Evolutionary conservation across 2,329 filamentous ascomycete genomes (phyloP), one percentile per base, ranked within the genome.

Genomic region (Botrytis byssoidea): DNA sequence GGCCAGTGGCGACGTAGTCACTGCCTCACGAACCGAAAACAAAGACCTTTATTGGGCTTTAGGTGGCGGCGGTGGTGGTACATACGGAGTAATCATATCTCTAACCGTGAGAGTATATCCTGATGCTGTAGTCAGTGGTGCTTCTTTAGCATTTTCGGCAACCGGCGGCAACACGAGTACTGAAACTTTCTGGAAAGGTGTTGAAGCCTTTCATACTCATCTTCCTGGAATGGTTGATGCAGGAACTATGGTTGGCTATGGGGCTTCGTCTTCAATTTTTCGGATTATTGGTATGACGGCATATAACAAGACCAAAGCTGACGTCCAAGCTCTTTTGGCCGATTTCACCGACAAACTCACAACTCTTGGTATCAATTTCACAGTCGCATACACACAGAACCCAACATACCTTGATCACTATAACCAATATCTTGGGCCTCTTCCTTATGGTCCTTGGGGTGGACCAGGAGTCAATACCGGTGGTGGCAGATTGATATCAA

Each of bases 41-140:
- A 73, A 82, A 0, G 89, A 91, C 70, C 82, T 92, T 1, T 91
- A 88, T 82, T 92, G 89, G 89, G 90, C 89, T 1, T 80, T 91
- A 1, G 83, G 83, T 60, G 89, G 89, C 5, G 88, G 89, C 0
- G 89, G 90, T 2, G 86, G 85, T 16, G 88, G 88, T 25, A 90
- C 85, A 44, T 91, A 87, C 76, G 89, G 84, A 3, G 83, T 90
- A 2, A 87, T 91, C 2, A 80, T 85, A 25, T 87, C 86, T 2
- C 83, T 90, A 79, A 90, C 87, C 0, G 82, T 86, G 59, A 87
- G 86, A 74, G 83, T 85, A 1, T 83, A 89, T 78, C 81, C 83
- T 0, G 84, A 86, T 72, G 79, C 79, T 10, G 79, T 80, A 0
- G 82, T 85, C 5, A 82, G 83, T 1, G 86, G 84, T 3, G 83